These are phyloP conservation scores for Cyclotella atomus DNA, from an alignment of 108 stramenopile species.

Conservation along the genomic window DNA sequence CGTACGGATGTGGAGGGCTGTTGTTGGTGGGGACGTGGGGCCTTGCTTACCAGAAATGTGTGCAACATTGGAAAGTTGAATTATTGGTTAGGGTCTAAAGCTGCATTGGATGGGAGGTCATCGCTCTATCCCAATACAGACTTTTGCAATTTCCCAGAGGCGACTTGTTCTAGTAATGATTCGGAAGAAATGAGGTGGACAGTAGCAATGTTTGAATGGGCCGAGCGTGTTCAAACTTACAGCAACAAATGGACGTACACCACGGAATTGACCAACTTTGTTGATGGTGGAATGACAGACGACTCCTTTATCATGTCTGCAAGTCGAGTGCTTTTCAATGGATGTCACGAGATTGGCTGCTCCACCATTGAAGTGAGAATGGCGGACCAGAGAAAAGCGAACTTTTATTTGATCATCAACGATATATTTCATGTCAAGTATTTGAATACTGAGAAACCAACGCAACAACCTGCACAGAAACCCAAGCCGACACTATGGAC, in stretches of 20 bases:
- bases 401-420: constrained; percentile 41
- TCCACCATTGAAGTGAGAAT: constrained; percentile 25
- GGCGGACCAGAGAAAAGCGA: constrained; percentile 16
- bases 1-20: constrained; percentile 48
- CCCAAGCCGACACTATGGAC: neutral
- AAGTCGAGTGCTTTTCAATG: constrained; percentile 20
- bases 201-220: constrained; percentile 44
- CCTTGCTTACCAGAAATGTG: constrained; percentile 13
- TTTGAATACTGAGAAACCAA: constrained; percentile 5
- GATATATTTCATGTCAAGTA: constrained; percentile 27
- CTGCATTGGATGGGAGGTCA: constrained; percentile 28
- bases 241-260: constrained; percentile 18
- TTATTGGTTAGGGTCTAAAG: constrained; percentile 47
- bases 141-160: constrained; percentile 42
- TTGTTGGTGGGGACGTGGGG: constrained; percentile 49
- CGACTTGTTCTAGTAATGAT: constrained; percentile 22
- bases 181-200: constrained; percentile 42
- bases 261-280: constrained; percentile 22
- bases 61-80: constrained; percentile 52
- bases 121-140: constrained; percentile 41
- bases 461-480: neutral
- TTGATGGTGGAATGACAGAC: constrained; percentile 29
- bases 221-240: constrained; percentile 37
- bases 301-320: constrained; percentile 39
- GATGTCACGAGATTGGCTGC: constrained; percentile 32